Conservation (phyloP, 345 rosid species). For the Firmiana major region DNA sequence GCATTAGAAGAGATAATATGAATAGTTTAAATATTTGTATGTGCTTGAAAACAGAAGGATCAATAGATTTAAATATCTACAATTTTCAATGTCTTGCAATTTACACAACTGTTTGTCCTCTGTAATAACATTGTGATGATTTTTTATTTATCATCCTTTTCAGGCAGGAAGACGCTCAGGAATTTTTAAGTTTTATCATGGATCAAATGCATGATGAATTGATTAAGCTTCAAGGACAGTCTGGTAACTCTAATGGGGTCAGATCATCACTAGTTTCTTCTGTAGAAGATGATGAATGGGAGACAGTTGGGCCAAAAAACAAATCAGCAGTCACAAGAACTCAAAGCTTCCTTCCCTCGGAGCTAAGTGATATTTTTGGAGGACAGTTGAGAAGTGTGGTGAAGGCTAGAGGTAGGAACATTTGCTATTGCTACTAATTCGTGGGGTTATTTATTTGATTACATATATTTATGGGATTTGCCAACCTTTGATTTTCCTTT, state of each 20-base stretch:
- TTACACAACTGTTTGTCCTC: neutral
- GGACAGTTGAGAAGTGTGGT: conserved; percentile 79
- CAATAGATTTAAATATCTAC: neutral
- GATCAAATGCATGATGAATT: conserved; percentile 89
- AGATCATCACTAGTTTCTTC: conserved; percentile 56
- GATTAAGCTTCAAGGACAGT: conserved; percentile 60
- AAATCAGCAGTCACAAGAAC: conserved; percentile 88
- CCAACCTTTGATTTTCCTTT: neutral
- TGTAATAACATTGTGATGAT: neutral
- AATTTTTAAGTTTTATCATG: conserved; percentile 86
- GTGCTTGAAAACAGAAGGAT: neutral
- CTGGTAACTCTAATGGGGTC: conserved; percentile 27
- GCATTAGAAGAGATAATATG: neutral
- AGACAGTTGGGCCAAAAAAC: conserved; percentile 91
- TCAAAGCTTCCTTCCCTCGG: conserved; percentile 69
- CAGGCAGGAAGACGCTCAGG: conserved; percentile 99
- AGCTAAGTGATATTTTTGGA: conserved; percentile 81
- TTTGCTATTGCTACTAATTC: neutral
- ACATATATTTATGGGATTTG: neutral
- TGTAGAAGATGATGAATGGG: conserved; percentile 89
- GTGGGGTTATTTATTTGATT: neutral
- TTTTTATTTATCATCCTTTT: conserved; percentile 12
- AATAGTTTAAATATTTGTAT: conserved; percentile 7
- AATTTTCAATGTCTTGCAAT: neutral
- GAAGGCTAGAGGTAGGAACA: conserved; percentile 63